Percentiles rank a stretch among this genome's conserved stretches.
These are phyloP conservation scores for Aspergillus aculeatus DNA, from an alignment of 2,329 filamentous ascomycete genomes.

Conservation along the genomic window DNA sequence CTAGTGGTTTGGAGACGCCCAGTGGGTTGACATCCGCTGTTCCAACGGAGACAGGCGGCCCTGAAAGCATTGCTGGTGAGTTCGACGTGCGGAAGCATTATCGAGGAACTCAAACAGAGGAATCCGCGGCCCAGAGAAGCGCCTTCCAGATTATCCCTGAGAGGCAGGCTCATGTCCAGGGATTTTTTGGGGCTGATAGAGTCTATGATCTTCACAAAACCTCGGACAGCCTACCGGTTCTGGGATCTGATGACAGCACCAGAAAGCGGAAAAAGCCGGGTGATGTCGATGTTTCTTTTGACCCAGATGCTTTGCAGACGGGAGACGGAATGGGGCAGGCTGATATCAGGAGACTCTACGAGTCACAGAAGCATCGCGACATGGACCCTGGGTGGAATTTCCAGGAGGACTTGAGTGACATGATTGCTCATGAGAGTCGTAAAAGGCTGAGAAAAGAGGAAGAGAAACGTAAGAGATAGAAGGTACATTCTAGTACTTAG, in stretches of 20 bases:
- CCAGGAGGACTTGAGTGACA: slow-evolving; percentile 88
- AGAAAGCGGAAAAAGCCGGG: slow-evolving; percentile 93
- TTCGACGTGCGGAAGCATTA: slow-evolving; percentile 88
- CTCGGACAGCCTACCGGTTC: slow-evolving; percentile 62
- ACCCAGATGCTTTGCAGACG: slow-evolving; percentile 74
- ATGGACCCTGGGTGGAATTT: slow-evolving; percentile 69
- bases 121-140: slow-evolving; percentile 68
- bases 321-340: slow-evolving; percentile 82
- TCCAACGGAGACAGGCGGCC: slow-evolving; percentile 73
- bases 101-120: slow-evolving; percentile 84
- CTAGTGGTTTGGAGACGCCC: slow-evolving; percentile 75
- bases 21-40: slow-evolving; percentile 77
- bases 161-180: slow-evolving; percentile 77
- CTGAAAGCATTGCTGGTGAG: slow-evolving; percentile 77
- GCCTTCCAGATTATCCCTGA: slow-evolving; percentile 91
- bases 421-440: slow-evolving; percentile 90
- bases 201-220: slow-evolving; percentile 79
- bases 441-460: slow-evolving; percentile 88
- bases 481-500: too few relatives aligned
- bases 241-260: slow-evolving; percentile 75
- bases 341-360: slow-evolving; percentile 75
- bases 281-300: slow-evolving; percentile 89
- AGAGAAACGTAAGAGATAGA: slow-evolving; percentile 62
- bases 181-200: slow-evolving; percentile 94
- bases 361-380: slow-evolving; percentile 65